Evolutionary conservation across 108 stramenopile species (phyloP).

Genomic region (Cyclotella sp.): DNA sequence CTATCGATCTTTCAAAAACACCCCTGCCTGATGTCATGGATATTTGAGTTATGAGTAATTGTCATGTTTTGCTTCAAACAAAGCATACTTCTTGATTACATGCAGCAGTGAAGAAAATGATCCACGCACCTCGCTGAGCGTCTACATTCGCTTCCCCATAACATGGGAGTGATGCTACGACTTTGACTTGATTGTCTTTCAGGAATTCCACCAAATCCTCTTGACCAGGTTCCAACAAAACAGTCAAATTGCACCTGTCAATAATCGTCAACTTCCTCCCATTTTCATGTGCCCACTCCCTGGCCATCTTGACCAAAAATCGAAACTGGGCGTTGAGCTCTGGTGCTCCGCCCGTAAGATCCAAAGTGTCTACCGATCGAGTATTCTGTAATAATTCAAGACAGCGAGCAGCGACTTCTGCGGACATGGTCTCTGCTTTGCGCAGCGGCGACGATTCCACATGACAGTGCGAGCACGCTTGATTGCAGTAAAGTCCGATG

Average conservation of each 20-base stretch:
- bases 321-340: slow-evolving; percentile 94
- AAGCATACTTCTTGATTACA: neutral
- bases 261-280: slow-evolving; percentile 82
- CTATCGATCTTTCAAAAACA: slow-evolving; percentile 94
- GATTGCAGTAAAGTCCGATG: slow-evolving; percentile 98
- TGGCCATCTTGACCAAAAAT: slow-evolving; percentile 85
- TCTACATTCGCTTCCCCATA: slow-evolving; percentile 94
- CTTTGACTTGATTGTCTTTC: slow-evolving; percentile 84
- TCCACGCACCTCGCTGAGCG: slow-evolving; percentile 70
- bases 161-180: slow-evolving; percentile 94
- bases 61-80: neutral
- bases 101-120: neutral
- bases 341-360: slow-evolving; percentile 97
- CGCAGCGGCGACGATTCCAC: slow-evolving; percentile 95
- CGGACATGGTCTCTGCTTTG: slow-evolving; percentile 85
- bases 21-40: slow-evolving; percentile 64
- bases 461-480: slow-evolving; percentile 93
- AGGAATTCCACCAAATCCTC: slow-evolving; percentile 94
- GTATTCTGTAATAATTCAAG: slow-evolving; percentile 78
- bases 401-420: slow-evolving; percentile 90
- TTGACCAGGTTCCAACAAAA: slow-evolving; percentile 94
- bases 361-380: slow-evolving; percentile 87
- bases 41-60: neutral
- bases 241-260: slow-evolving; percentile 97
- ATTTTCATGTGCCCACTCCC: slow-evolving; percentile 66